Base-by-base conservation (phyloP, 2,329 filamentous ascomycete genomes). In the Phaeomoniella chlamydospora region DNA sequence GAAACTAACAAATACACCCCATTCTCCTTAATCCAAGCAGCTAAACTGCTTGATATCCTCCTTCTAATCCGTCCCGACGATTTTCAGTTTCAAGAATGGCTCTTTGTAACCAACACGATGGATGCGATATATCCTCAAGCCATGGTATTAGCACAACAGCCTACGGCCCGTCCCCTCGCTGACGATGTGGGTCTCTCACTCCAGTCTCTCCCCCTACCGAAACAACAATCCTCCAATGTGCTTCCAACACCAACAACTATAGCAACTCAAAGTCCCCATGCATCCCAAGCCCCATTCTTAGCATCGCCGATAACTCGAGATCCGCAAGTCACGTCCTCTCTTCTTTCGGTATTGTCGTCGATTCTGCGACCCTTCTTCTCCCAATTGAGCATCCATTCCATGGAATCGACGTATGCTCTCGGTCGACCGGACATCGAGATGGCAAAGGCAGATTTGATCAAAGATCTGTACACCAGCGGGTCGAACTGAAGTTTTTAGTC, bases 31-130 rank as follows among this genome's bases (percentile, higher is more conserved):
- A 62, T 98, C 3, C 88, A 98, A 55, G 87, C 86, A 1, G 94
- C 87, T 61, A 98, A 96, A 53, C 69, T 98, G 3, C 70, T 98
- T 3, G 90, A 98, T 50, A 66, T 86, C 14, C 67, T 98, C n/a
- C 71, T 96, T 11, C 78, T 85, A 31, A 67, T 87, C 5, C 80
- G 82, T 3, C 88, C 87, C 0, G 90, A 98, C 46, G 90, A 98
- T 54, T 98, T 96, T 59, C 90, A 96, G 56, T 72, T 96, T n/a
- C 80, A 93, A 49, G 85, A 94, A 62, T 98, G 90, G 90, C 73
- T 96, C 3, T 98, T 94, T 56, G 78, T 98, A 37, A 93, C 86
- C 2, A 90, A 98, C 57, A 96, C 88, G 11, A 87, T 94, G 44
- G 90, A 98, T 49, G 87, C 90, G 1, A 82, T 98, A 19, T 93